Conservation (phyloP, 192 early-diverging fungal genomes). For the Oehlia diaphana region DNA sequence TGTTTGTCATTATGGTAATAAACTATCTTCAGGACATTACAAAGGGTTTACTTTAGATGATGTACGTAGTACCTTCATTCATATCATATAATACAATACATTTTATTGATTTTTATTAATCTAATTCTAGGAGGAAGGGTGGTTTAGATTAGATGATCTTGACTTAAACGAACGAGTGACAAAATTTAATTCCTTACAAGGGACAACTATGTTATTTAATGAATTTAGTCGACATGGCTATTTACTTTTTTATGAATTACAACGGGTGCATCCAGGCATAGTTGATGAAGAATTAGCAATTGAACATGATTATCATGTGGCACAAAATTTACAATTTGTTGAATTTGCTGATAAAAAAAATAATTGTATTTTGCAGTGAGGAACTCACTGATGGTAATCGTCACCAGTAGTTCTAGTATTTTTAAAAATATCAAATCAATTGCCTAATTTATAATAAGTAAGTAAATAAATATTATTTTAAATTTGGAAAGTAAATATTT, state of each 20-base stretch:
- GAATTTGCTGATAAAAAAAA: conserved; percentile 16
- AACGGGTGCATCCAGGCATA: conserved; percentile 25
- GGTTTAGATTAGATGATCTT: conserved; percentile 63
- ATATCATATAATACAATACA: conserved; percentile 12
- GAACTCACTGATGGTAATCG: no score
- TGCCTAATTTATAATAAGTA: no score
- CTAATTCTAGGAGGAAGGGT: conserved; percentile 40
- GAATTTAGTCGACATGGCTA: conserved; percentile 58
- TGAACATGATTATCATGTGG: conserved; percentile 19
- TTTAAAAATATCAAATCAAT: no score
- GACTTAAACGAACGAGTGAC: conserved; percentile 48
- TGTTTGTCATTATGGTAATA: conserved; percentile 57
- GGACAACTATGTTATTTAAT: conserved; percentile 40
- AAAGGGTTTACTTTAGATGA: conserved; percentile 45
- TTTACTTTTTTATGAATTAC: conserved; percentile 65
- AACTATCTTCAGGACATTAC: conserved; percentile 53
- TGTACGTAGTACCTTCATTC: conserved; percentile 10
- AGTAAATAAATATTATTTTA: no score
- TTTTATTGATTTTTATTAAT: conserved; percentile 25
- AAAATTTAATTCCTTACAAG: conserved; percentile 33
- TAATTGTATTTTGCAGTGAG: neutral
- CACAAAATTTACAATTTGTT: conserved; percentile 27
- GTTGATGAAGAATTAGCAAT: conserved; percentile 19
- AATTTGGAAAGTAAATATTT: no score
- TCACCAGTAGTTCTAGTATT: no score